These are phyloP conservation scores for Exsudoporus frostii DNA, from an alignment of 768 basidiomycete species.

Conservation along the genomic window DNA sequence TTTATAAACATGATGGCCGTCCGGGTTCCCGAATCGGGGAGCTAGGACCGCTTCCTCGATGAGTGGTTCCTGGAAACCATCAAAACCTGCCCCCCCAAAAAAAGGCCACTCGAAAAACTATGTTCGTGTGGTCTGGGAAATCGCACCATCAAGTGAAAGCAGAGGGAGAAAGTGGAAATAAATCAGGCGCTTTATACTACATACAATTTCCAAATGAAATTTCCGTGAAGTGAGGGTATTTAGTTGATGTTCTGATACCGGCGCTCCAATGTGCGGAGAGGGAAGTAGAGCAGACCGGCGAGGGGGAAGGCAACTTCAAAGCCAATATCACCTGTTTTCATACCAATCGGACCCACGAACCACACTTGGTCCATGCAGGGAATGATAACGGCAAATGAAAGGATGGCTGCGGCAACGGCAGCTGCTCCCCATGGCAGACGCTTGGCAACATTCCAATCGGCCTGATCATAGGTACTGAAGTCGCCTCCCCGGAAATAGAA, in stretches of 20 bases:
- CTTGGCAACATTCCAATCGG: constrained; percentile 48
- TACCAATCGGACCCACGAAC: constrained; percentile 68
- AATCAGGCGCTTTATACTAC: constrained; percentile 6
- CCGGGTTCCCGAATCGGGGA: not conserved
- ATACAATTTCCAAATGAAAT: constrained; percentile 4
- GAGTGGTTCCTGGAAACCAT: constrained; percentile 21
- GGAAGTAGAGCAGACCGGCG: constrained; percentile 48
- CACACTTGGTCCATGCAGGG: constrained; percentile 71
- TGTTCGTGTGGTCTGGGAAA: not conserved
- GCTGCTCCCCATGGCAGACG: constrained; percentile 62
- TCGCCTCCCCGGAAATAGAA: constrained; percentile 54
- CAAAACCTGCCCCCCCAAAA: constrained; percentile 9
- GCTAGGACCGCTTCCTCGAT: constrained; percentile 1
- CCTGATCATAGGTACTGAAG: constrained; percentile 47
- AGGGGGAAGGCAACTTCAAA: constrained; percentile 57
- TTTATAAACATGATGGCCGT: not conserved
- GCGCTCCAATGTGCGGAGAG: constrained; percentile 51
- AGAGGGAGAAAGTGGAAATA: not conserved
- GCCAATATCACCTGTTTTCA: constrained; percentile 65
- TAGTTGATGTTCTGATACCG: constrained; percentile 28
- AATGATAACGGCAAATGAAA: constrained; percentile 55
- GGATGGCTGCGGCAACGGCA: constrained; percentile 48
- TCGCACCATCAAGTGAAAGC: not conserved
- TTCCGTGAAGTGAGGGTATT: not conserved
- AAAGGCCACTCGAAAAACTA: not conserved